These are phyloP conservation scores for Wallacemonas sp. DNA, from an alignment of 208 protist genomes.

Conservation along the genomic window DNA sequence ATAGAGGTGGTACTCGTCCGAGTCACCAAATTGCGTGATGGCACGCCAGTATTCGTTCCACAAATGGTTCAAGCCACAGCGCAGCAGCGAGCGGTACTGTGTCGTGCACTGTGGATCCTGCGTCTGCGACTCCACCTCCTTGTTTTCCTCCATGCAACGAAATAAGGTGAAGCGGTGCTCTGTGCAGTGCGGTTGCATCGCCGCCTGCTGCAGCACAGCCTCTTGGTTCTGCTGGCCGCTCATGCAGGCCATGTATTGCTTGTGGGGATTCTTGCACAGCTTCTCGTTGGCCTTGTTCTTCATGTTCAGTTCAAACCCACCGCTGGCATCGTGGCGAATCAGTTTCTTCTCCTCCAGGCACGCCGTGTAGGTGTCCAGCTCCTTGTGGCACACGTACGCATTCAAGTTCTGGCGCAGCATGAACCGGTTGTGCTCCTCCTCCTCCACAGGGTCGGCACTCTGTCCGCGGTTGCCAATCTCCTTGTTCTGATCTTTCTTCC, in stretches of 20 bases:
- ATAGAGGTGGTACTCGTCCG: constrained; percentile 78
- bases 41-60: constrained; percentile 87
- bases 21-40: constrained; percentile 69
- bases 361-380: constrained; percentile 72
- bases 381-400: constrained; percentile 76
- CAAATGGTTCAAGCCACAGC: constrained; percentile 85
- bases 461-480: constrained; percentile 60
- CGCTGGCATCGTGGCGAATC: constrained; percentile 34
- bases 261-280: constrained; percentile 56
- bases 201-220: constrained; percentile 59
- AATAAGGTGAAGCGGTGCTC: constrained; percentile 38
- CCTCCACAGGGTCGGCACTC: constrained; percentile 44
- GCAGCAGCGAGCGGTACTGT: constrained; percentile 56
- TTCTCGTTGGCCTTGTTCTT: constrained; percentile 73
- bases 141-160: constrained; percentile 57
- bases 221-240: constrained; percentile 61
- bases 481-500: constrained; percentile 57
- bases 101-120: constrained; percentile 60
- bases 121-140: constrained; percentile 48
- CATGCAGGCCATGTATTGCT: constrained; percentile 71
- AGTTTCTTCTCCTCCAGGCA: constrained; percentile 73
- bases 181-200: constrained; percentile 52
- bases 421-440: constrained; percentile 74
- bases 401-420: constrained; percentile 86
- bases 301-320: constrained; percentile 67